Evolutionary conservation across 176 grass and related monocot genomes (phyloP), one percentile per base, ranked within the genome.

Genomic region (Miscanthus lutarioriparius): DNA sequence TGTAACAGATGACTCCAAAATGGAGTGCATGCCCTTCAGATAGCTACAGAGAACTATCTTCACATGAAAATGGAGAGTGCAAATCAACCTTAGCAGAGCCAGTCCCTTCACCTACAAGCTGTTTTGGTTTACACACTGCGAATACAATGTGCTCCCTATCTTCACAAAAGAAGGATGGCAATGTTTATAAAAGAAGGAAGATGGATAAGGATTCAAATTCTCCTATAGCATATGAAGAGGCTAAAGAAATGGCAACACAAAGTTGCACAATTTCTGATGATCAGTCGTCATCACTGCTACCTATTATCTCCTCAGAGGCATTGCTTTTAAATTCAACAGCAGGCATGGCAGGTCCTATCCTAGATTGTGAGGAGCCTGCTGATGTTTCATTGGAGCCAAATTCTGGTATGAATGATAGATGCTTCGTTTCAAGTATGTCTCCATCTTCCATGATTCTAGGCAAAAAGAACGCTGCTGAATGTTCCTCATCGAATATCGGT

Each of bases 171-270:
- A 88, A 80, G 84, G 87, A 87, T 82, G 77, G 51, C 10, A 81
- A 87, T 85, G 87, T 91, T 58, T 91, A 91, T 73, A 91, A 91
- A 79, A 80, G 89, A 66, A 84, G 86, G 82, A 94, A 89, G 89
- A 61, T 89, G 81, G 86, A 87, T 43, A 80, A 86, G 72, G 87
- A 91, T 81, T 80, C 54, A 80, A 86, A 80, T 94, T 69, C 86
- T 13, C 44, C 80, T 78, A 7, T 79, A 84, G 72, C 75, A 80
- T 61, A 26, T 68, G 75, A 75, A 79, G 79, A 86, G 44, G 38
- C 47, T 63, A 84, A 89, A 89, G 83, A 88, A 81, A 75, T 40
- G 6, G 19, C 17, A 59, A 23, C 63, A 54, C 78, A 53, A 94
- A 77, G 38, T 83, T 89, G 45, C 63, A 47, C 47, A 37, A 73